Evolutionary conservation across 768 basidiomycete genomes (phyloP).

Genomic region (Royoungia palumana): DNA sequence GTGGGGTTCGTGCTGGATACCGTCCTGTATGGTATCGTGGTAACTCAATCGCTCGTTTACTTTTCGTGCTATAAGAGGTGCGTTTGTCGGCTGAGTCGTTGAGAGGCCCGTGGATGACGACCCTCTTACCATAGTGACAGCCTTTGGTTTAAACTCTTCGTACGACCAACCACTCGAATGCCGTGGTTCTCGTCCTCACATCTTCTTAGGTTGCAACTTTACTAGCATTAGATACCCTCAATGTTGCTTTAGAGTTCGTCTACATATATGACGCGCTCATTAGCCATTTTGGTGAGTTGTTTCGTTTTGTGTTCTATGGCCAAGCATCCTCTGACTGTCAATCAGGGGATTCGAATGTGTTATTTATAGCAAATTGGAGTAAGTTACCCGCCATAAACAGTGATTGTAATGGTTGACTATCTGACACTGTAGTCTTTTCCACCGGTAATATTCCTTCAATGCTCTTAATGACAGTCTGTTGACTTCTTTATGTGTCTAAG

Average conservation of each 20-base stretch:
- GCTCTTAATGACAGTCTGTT: background rate
- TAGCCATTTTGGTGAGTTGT: conserved; percentile 21
- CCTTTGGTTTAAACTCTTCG: conserved; percentile 24
- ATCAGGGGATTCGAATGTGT: conserved; percentile 14
- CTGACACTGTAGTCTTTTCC: conserved; percentile 24
- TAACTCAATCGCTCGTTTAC: conserved; percentile 34
- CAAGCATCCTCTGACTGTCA: background rate
- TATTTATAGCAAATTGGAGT: conserved; percentile 24
- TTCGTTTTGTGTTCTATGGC: background rate
- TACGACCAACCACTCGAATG: conserved; percentile 1
- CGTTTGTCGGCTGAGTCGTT: background rate
- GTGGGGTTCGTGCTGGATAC: conserved; percentile 35
- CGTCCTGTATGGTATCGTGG: conserved; percentile 34
- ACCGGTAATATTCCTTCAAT: conserved; percentile 15
- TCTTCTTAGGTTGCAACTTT: conserved; percentile 18
- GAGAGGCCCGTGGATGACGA: background rate
- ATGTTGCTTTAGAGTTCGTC: conserved; percentile 22
- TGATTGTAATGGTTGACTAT: background rate
- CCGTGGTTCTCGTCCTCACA: background rate
- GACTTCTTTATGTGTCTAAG: conserved; percentile 6
- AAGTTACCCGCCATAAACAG: background rate
- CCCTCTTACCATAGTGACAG: conserved; percentile 13
- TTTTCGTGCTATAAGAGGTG: conserved; percentile 28
- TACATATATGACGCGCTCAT: conserved; percentile 27
- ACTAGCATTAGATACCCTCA: conserved; percentile 23